Evolutionary conservation across 208 protist species (phyloP).

Genomic region (Leishmania amazonensis): DNA sequence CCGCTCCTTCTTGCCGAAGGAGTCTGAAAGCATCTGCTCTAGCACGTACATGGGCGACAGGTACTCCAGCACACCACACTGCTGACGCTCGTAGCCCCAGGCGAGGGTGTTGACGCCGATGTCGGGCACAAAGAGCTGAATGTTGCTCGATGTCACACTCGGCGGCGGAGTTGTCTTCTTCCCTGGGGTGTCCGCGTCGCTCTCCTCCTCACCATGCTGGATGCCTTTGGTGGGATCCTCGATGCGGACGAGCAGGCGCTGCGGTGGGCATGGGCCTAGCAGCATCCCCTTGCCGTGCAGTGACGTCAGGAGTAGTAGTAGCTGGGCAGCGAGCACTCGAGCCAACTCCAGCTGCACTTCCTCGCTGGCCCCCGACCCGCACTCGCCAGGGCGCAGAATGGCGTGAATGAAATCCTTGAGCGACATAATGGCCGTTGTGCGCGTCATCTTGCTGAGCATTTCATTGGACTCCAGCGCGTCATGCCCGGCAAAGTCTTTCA

Average conservation of each 20-base stretch:
- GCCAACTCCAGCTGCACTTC: conserved; percentile 62
- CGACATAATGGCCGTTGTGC: conserved; percentile 57
- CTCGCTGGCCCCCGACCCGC: conserved; percentile 25
- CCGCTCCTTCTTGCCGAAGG: conserved; percentile 33
- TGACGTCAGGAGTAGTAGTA: conserved; percentile 68
- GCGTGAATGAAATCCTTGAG: conserved; percentile 78
- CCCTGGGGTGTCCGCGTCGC: conserved; percentile 13
- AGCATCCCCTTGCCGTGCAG: conserved; percentile 83
- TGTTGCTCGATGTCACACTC: conserved; percentile 37
- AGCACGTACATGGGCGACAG: conserved; percentile 74
- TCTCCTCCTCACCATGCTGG: conserved; percentile 16
- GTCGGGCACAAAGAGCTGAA: conserved; percentile 72
- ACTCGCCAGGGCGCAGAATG: conserved; percentile 36
- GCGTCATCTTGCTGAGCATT: conserved; percentile 44
- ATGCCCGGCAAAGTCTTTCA: conserved; percentile 30
- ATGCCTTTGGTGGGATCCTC: conserved; percentile 24
- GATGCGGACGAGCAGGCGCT: conserved; percentile 71
- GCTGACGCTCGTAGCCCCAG: conserved; percentile 86
- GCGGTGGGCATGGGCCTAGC: conserved; percentile 74
- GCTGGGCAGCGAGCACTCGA: conserved; percentile 66
- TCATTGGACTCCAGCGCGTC: conserved; percentile 54
- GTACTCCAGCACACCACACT: conserved; percentile 87
- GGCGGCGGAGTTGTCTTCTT: conserved; percentile 16
- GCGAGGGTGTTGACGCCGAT: conserved; percentile 67
- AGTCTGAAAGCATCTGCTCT: conserved; percentile 57